A percentile compares a stretch with the other conserved stretches of the same genome.
Conservation (phyloP, 352 stramenopile genomes). For the Sclerospora graminicola region DNA sequence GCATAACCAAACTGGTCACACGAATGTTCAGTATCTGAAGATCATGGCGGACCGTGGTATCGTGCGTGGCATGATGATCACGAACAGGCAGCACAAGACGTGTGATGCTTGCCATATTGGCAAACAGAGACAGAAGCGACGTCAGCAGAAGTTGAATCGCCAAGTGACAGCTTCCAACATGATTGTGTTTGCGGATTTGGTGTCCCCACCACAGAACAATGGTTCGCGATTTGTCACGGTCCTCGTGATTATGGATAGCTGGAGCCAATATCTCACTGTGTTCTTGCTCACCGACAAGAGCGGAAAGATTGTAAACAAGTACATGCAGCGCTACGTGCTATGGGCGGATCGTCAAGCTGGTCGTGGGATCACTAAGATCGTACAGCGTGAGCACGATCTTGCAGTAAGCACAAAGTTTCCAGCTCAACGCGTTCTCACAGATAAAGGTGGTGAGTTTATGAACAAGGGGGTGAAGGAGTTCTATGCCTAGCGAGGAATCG, state of each 20-base stretch:
- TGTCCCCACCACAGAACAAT: conserved; percentile 1
- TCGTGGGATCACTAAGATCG: conserved; percentile 5
- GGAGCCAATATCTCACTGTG: conserved; percentile 1
- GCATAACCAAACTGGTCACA: not conserved
- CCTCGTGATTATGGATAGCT: conserved; percentile 3
- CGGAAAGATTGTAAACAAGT: not conserved
- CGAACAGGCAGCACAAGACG: not conserved
- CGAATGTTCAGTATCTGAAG: not conserved
- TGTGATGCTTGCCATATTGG: conserved; percentile 2
- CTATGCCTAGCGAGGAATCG: not conserved
- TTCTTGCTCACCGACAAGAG: conserved; percentile 1
- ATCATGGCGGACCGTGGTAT: conserved; percentile 1
- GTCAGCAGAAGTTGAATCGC: conserved; percentile 1
- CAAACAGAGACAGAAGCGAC: conserved; percentile 1
- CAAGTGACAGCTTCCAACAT: not conserved
- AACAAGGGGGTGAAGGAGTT: not conserved
- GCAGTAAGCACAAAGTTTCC: not conserved
- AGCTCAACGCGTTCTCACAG: not conserved
- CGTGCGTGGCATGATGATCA: not conserved
- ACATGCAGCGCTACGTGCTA: conserved; percentile 4
- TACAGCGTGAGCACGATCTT: not conserved
- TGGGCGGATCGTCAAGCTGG: conserved; percentile 2
- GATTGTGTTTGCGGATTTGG: conserved; percentile 2
- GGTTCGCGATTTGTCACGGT: not conserved
- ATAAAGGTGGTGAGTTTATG: not conserved